These are phyloP conservation scores for Lactifluus piperatus DNA, from an alignment of 768 basidiomycete genomes.

Conservation along the genomic window DNA sequence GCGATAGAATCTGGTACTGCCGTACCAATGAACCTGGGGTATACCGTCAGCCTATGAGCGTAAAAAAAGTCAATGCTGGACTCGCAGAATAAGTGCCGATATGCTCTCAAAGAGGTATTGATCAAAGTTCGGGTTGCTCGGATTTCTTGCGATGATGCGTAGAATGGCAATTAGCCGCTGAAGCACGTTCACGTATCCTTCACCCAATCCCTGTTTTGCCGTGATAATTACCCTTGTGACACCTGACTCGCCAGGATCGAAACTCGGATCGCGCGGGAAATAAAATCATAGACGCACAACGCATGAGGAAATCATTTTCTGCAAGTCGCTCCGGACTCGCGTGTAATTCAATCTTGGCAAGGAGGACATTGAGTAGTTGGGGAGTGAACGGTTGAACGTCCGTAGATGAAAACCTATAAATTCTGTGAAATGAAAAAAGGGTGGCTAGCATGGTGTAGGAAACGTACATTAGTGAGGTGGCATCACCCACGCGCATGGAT, in stretches of 20 bases:
- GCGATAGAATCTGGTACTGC: constrained; percentile 57
- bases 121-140: constrained; percentile 95
- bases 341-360: constrained; percentile 71
- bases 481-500: constrained; percentile 74
- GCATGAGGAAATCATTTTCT: constrained; percentile 97
- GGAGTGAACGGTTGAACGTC: constrained; percentile 83
- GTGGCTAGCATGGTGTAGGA: background rate
- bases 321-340: constrained; percentile 86
- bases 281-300: constrained; percentile 49
- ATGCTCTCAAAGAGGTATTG: constrained; percentile 97
- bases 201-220: constrained; percentile 67
- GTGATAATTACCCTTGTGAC: constrained; percentile 91
- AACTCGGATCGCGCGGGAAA: background rate
- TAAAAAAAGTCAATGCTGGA: background rate
- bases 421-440: background rate
- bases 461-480: constrained; percentile 52
- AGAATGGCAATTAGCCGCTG: constrained; percentile 74
- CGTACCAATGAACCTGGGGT: constrained; percentile 66
- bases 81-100: constrained; percentile 81
- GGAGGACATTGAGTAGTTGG: constrained; percentile 58
- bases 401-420: constrained; percentile 68
- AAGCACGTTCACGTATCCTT: constrained; percentile 57
- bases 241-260: constrained; percentile 39
- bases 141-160: constrained; percentile 86
- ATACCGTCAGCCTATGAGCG: background rate